A percentile compares a stretch with the other conserved stretches of the same genome.
These are phyloP conservation scores for Solanum neorickii DNA, from an alignment of 257 asterid genomes.

Conservation along the genomic window DNA sequence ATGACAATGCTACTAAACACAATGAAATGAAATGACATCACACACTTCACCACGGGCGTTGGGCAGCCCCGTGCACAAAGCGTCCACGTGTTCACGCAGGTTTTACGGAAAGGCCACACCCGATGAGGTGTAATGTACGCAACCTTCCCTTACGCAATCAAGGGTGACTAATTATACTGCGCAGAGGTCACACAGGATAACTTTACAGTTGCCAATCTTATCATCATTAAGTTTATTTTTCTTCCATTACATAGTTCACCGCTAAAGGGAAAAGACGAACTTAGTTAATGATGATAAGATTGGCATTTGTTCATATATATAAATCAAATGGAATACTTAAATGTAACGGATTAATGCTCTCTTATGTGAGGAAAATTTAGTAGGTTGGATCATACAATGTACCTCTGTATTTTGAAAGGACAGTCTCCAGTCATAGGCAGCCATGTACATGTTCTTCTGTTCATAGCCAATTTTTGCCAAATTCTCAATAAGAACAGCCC, in stretches of 20 bases:
- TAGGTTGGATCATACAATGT: background rate
- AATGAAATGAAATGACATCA: background rate
- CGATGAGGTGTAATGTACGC: background rate
- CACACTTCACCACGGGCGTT: background rate
- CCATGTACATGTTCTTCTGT: constrained; percentile 10
- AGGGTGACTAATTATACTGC: background rate
- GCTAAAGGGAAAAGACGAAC: background rate
- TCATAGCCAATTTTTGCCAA: constrained; percentile 6
- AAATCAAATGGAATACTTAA: background rate
- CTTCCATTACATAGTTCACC: background rate
- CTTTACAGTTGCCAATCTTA: background rate
- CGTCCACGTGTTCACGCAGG: background rate
- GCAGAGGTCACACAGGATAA: background rate
- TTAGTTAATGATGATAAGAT: background rate
- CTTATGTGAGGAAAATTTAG: background rate
- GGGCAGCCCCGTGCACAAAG: background rate
- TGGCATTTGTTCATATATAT: background rate
- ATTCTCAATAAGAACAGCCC: constrained; percentile 7
- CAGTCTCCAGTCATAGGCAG: constrained; percentile 13
- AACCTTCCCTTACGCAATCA: background rate
- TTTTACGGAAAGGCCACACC: background rate
- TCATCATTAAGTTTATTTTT: background rate
- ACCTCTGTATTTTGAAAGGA: constrained; percentile 8
- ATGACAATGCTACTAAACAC: background rate
- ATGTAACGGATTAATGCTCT: background rate